Evolutionary conservation across 768 basidiomycete species (phyloP), one percentile per base, ranked within the genome.

Genomic region (Trametes meyenii): DNA sequence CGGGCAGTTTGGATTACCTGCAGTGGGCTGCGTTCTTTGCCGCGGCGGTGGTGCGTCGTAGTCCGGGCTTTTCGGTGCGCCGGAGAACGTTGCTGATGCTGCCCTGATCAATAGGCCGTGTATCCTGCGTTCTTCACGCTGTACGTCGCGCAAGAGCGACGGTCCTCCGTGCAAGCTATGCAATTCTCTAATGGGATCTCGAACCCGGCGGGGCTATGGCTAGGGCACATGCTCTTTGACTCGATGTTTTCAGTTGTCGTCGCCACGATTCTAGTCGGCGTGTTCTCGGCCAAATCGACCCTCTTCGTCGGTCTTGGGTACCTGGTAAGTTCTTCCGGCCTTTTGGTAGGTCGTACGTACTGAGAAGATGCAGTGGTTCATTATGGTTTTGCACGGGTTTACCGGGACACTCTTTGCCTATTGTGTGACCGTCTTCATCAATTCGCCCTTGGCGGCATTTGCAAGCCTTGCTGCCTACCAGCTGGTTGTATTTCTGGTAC

Each of bases 81-180:
- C 14, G 19, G 29, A 33, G 29, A 33, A 33, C 29, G 29, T 8
- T 35, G 19, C 63, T 67, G 57, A 53, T 36, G 2, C n/a, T 16
- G 1, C 8, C 29, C 29, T 33, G 29, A 35, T 45, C 17, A 3
- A 14, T 58, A 90, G 88, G 79, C 87, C 12, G 85, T 90, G 1
- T 92, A 83, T 68, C 89, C 91, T 19, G 90, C 90, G 4, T 93
- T 93, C 76, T 91, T 85, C 66, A 81, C 88, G 12, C 71, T 93
- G 16, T 93, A 93, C 71, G 89, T 90, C 5, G 85, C 89, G 0
- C 80, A 79, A 61, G 91, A 93, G 69, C 83, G 88, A 8, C 80
- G 84, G 2, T 83, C 86, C 0, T 84, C 85, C 2, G 88, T 92
- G 0, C 89, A 92, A 70, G 87, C 90, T 2, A 93, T 92, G 88